These are phyloP conservation scores for Pachysandra terminalis DNA, from an alignment of 164 flowering plant genomes.

Conservation along the genomic window DNA sequence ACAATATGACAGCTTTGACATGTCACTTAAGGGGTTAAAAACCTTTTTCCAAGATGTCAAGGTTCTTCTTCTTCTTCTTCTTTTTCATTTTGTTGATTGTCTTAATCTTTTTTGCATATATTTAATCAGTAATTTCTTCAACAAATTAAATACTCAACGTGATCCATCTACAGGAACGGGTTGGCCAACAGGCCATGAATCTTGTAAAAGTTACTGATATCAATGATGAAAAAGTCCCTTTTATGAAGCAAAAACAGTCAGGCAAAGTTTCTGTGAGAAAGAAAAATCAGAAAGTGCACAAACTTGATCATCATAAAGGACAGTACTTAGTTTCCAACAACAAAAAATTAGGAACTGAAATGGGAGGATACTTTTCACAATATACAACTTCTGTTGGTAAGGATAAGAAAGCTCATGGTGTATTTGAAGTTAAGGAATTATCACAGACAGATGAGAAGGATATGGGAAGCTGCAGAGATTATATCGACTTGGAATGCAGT, in stretches of 20 bases:
- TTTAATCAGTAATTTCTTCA: neutral
- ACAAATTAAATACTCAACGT: neutral
- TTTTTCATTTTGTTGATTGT: no score
- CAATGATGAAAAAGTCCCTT: constrained; percentile 21
- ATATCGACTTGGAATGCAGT: constrained; percentile 34
- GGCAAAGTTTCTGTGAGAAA: constrained; percentile 22
- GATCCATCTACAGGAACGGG: constrained; percentile 42
- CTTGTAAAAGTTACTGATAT: constrained; percentile 19
- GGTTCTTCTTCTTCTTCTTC: no score
- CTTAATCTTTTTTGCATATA: neutral
- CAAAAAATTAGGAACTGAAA: no score
- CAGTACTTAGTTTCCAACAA: constrained; percentile 17
- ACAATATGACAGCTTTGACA: constrained; percentile 56
- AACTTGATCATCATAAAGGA: constrained; percentile 10
- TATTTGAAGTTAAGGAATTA: constrained; percentile 14
- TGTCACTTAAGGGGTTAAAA: constrained; percentile 50
- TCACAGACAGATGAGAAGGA: constrained; percentile 23
- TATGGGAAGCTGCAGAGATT: constrained; percentile 21
- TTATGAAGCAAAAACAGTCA: constrained; percentile 4
- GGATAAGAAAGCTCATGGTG: constrained; percentile 17
- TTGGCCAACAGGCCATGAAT: constrained; percentile 21
- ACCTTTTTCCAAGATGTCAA: constrained; percentile 63
- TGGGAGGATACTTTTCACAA: constrained; percentile 13
- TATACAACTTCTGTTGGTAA: constrained; percentile 14
- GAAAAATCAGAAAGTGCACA: constrained; percentile 27